Conservation (phyloP, 306 rosid species). For the Ormosia semicastrata region DNA sequence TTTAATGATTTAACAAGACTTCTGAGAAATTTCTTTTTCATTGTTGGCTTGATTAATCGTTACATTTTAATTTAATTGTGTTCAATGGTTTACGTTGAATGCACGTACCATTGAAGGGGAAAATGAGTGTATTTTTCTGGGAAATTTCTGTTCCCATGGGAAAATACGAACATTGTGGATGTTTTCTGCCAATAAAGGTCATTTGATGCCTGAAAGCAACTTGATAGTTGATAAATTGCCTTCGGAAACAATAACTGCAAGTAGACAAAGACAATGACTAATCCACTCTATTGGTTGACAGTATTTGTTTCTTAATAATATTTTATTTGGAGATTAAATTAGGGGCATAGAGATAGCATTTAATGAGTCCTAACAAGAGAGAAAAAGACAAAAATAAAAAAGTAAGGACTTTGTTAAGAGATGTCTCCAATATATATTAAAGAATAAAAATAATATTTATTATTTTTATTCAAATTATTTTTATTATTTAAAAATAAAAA, state of each 20-base stretch:
- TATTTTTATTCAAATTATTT: no score
- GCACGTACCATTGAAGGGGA: not conserved
- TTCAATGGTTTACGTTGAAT: not conserved
- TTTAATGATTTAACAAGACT: not conserved
- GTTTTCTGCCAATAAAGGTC: not conserved
- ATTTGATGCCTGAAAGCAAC: not conserved
- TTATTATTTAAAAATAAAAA: no score
- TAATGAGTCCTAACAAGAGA: not conserved
- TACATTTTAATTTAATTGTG: no score
- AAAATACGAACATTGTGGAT: not conserved
- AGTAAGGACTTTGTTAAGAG: not conserved
- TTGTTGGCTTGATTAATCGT: not conserved
- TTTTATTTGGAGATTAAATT: not conserved
- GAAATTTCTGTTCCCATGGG: not conserved
- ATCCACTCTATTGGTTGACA: not conserved
- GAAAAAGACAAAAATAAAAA: not conserved
- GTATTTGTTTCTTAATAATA: not conserved
- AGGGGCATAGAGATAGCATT: not conserved
- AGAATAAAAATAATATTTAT: no score
- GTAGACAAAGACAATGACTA: not conserved
- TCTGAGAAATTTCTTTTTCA: not conserved
- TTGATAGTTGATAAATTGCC: not conserved
- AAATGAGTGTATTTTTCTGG: not conserved
- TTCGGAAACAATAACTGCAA: not conserved
- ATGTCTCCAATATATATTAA: no score